Evolutionary conservation across 2,329 filamentous ascomycete species (phyloP), one percentile per base, ranked within the genome.

Genomic region (Talaromyces sp.): DNA sequence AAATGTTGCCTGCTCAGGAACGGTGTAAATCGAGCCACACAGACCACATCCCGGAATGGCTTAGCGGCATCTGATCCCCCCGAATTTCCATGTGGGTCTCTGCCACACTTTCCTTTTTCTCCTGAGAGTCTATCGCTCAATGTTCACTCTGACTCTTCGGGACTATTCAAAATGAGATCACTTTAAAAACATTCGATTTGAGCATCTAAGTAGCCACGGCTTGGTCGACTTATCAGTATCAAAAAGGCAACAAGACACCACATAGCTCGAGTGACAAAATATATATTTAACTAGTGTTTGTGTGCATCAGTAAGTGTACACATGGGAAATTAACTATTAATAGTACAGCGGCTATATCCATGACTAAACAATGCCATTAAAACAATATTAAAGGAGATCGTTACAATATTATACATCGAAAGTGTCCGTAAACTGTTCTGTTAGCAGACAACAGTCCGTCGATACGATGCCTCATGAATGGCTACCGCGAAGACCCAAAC

Each of bases 11-110:
- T 43, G 57, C 63, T 52, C 63, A 65, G 63, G 49, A 57, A 62
- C 63, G 19, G 47, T 47, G 63, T 43, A 61, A 54, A 52, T 52
- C n/a, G 56, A 47, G 45, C 56, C 62, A 64, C 63, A 52, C 57
- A 35, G 49, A 45, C 37, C 33, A 31, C 41, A 11, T 22, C 58
- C 63, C 2, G 14, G 57, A 31, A n/a, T 1, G 63, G 58, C 6
- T 56, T 65, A 62, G 63, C 41, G 45, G 35, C 41, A 52, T 57
- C 33, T 50, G 31, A 14, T 45, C 37, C 37, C 39, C 60, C 22
- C 33, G 60, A 22, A n/a, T 41, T 16, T 37, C 19, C 24, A 63
- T 45, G 61, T 57, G 61, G 61, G 61, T 39, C 61, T 35, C n/a
- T 27, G 16, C n/a, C 47, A 33, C 27, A 56, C 52, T 56, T 56